Evolutionary conservation across 2,329 filamentous ascomycete species (phyloP), one percentile per base, ranked within the genome.

Genomic region (Lachnellula willkommii): DNA sequence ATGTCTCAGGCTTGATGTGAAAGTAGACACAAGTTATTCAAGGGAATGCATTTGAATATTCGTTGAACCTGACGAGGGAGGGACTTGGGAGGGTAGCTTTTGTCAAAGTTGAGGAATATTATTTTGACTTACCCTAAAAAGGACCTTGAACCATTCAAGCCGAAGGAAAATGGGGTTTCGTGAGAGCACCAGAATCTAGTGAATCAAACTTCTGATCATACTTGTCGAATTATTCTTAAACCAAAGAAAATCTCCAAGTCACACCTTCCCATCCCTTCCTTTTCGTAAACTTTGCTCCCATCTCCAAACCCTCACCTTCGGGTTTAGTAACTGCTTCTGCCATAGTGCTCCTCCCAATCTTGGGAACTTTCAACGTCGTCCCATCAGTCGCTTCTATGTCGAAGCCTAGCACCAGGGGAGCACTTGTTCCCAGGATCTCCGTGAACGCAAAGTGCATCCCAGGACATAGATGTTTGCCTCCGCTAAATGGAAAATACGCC

Each of bases 361-460:
- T n/a, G 8, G 58, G 60, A 9, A 62, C 53, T 24, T 53, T 47
- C n/a, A 58, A 53, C 40, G 59, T n/a, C 2, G 46, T 50, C 5
- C 56, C 59, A 52, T 60, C 56, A 17, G 32, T 46, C 11, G 15
- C 56, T 17, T 48, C 40, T 22, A 63, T 47, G 51, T 73, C 70
- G 46, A 72, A 71, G 15, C 66, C 66, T 43, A 70, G 47, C 4
- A 72, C 53, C 15, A 71, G 53, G 11, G 69, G 52, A 7, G 67
- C 65, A 12, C 69, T 63, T 8, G 68, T 59, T 8, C 66, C 68
- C 26, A 73, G 52, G 45, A 73, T 73, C 63, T 73, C 70, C 22
- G 70, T 68, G 59, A 68, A 70, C 3, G 72, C 71, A 51, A 73
- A 72, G 58, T 73, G 66, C 7, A 70, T 63, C 1, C 72, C 72